phyloP scores from a whole-genome alignment of 2,329 filamentous ascomycete genomes.

The Aspergillus intermedius region DNA sequence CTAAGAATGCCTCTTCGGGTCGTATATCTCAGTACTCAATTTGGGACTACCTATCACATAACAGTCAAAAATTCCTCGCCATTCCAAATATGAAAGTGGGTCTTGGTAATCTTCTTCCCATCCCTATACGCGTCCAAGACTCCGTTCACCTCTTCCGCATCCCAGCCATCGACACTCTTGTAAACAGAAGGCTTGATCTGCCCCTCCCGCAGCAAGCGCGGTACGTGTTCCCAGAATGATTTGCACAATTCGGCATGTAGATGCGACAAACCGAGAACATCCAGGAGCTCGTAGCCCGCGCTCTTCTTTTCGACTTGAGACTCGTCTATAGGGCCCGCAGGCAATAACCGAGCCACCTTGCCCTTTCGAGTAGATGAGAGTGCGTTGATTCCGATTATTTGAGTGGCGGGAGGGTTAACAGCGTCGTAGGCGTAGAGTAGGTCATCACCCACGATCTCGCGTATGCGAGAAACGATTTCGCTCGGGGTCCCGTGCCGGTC shows the following conservation, averaged over 20 bases:
- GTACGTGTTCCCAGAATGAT: constrained; percentile 28
- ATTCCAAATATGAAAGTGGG: too few relatives aligned
- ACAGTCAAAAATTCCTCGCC: too few relatives aligned
- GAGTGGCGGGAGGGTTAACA: constrained; percentile 19
- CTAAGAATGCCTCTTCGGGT: too few relatives aligned
- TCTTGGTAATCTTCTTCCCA: too few relatives aligned
- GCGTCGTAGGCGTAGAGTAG: constrained; percentile 35
- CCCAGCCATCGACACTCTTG: constrained; percentile 27
- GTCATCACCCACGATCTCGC: constrained; percentile 33
- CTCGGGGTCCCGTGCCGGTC: constrained; percentile 9
- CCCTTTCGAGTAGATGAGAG: neutral
- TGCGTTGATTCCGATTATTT: constrained; percentile 16
- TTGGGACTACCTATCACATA: too few relatives aligned
- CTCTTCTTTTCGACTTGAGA: neutral
- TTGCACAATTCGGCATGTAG: constrained; percentile 11
- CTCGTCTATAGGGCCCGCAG: neutral
- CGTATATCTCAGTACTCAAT: too few relatives aligned
- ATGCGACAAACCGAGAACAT: neutral
- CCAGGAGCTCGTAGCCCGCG: neutral
- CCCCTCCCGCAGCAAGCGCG: constrained; percentile 23
- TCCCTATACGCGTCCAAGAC: constrained; percentile 35
- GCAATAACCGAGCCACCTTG: neutral
- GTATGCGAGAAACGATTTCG: constrained; percentile 24
- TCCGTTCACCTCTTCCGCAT: constrained; percentile 30
- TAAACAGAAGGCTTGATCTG: constrained; percentile 25